A percentile compares a stretch with the other conserved stretches of the same genome.
Evolutionary conservation across 768 basidiomycete genomes (phyloP).

Genomic region (Naganishia kalamii): DNA sequence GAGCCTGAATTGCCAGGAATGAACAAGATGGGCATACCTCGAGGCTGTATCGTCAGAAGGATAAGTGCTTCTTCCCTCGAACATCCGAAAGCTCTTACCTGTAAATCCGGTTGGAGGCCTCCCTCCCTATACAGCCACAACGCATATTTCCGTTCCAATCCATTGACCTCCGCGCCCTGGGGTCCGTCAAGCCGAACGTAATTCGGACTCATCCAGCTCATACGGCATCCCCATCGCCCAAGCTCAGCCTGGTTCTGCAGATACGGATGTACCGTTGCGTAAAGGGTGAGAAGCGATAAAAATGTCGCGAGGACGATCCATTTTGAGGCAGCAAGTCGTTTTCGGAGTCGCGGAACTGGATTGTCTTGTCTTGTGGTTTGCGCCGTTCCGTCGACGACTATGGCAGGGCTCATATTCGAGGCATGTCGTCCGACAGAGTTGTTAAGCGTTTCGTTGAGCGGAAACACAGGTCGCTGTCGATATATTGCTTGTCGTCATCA

Average conservation of each 20-base stretch:
- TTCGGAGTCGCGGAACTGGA: not conserved
- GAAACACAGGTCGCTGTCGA: not conserved
- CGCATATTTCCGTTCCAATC: conserved; percentile 66
- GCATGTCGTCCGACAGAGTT: not conserved
- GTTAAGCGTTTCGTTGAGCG: not conserved
- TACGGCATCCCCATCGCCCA: conserved; percentile 56
- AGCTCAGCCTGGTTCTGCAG: not conserved
- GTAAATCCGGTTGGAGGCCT: conserved; percentile 63
- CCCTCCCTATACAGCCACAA: conserved; percentile 88
- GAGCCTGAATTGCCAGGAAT: conserved; percentile 97
- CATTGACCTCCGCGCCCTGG: conserved; percentile 59
- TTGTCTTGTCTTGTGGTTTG: not conserved
- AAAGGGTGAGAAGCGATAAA: not conserved
- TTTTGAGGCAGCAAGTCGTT: not conserved
- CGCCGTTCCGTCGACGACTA: not conserved
- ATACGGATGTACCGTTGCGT: conserved; percentile 5
- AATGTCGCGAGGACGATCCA: not conserved
- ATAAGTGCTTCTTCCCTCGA: not conserved
- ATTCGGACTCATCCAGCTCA: conserved; percentile 93
- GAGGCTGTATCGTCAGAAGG: conserved; percentile 30
- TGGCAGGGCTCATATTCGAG: not conserved
- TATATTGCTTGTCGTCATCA: not conserved
- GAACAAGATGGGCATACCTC: conserved; percentile 72
- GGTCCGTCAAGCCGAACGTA: conserved; percentile 69
- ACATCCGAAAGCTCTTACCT: conserved; percentile 49